Evolutionary conservation across 2,329 filamentous ascomycete species (phyloP).

Genomic region (Verticillium tricorpus): DNA sequence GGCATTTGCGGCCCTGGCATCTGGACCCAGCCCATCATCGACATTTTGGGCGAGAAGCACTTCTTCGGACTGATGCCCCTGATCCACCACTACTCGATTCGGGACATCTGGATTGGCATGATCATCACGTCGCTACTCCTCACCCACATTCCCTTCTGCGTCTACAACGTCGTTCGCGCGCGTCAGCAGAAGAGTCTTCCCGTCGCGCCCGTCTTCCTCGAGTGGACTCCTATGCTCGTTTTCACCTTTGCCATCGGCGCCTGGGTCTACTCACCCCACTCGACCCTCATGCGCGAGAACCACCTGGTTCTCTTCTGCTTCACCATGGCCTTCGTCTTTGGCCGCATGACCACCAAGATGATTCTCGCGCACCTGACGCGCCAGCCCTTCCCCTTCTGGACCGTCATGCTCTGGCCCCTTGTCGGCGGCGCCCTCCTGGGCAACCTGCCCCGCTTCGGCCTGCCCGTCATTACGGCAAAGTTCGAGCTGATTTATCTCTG

Average conservation of each 20-base stretch:
- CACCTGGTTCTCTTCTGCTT: slow-evolving; percentile 88
- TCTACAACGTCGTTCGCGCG: slow-evolving; percentile 78
- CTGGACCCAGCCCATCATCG: slow-evolving; percentile 72
- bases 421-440: slow-evolving; percentile 78
- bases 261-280: slow-evolving; percentile 90
- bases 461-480: slow-evolving; percentile 59
- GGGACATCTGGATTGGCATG: slow-evolving; percentile 81
- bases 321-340: slow-evolving; percentile 95
- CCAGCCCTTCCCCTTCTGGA: slow-evolving; percentile 97
- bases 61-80: slow-evolving; percentile 49
- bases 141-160: slow-evolving; percentile 82
- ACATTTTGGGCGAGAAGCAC: slow-evolving; percentile 58
- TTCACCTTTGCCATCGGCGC: slow-evolving; percentile 70
- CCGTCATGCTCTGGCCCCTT: slow-evolving; percentile 81
- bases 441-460: slow-evolving; percentile 75
- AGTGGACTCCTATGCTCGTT: slow-evolving; percentile 88
- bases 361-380: slow-evolving; percentile 91
- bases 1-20: slow-evolving; percentile 85
- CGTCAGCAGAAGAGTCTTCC: slow-evolving; percentile 68
- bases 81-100: slow-evolving; percentile 69
- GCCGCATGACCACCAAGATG: slow-evolving; percentile 97
- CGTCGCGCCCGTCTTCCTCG: slow-evolving; percentile 77
- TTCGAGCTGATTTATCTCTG: slow-evolving; percentile 79
- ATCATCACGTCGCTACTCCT: slow-evolving; percentile 62
- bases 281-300: slow-evolving; percentile 75